phyloP scores from a whole-genome alignment of 768 basidiomycete species.

The Russula foetens region DNA sequence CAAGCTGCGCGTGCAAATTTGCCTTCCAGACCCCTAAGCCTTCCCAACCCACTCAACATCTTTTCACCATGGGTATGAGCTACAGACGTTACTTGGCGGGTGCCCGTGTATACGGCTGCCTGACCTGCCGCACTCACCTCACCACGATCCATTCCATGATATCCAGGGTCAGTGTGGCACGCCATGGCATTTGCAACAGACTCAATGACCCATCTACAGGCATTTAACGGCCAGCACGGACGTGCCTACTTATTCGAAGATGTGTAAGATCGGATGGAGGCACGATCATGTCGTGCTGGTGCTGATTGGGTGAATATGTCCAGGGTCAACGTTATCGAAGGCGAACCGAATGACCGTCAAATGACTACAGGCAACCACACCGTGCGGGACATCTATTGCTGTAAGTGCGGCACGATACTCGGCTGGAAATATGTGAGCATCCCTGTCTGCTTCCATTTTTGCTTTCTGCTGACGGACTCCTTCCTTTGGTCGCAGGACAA shows the following conservation, averaged over 20 bases:
- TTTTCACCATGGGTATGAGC: conserved; percentile 70
- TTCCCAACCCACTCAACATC: background rate
- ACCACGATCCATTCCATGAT: conserved; percentile 90
- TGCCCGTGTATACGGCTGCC: conserved; percentile 83
- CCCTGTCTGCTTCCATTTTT: background rate
- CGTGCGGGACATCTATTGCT: conserved; percentile 91
- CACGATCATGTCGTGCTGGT: conserved; percentile 11
- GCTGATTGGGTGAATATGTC: conserved; percentile 9
- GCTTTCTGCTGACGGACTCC: conserved; percentile 3
- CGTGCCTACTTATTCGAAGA: conserved; percentile 89
- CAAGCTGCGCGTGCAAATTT: background rate
- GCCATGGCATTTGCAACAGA: background rate
- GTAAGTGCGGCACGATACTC: conserved; percentile 76
- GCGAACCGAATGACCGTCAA: conserved; percentile 81
- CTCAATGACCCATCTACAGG: conserved; percentile 40
- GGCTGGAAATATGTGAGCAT: conserved; percentile 97
- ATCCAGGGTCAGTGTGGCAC: conserved; percentile 54
- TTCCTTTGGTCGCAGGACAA: conserved; percentile 52
- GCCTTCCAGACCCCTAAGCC: conserved; percentile 7
- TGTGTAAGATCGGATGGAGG: conserved; percentile 54
- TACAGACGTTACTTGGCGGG: conserved; percentile 83
- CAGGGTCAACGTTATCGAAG: conserved; percentile 89
- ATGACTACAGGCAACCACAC: conserved; percentile 98
- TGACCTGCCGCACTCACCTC: conserved; percentile 80
- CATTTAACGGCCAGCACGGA: conserved; percentile 96